These are phyloP conservation scores for Apiotrichum veenhuisii DNA, from an alignment of 1,284 basidiomycete genomes.

Conservation along the genomic window DNA sequence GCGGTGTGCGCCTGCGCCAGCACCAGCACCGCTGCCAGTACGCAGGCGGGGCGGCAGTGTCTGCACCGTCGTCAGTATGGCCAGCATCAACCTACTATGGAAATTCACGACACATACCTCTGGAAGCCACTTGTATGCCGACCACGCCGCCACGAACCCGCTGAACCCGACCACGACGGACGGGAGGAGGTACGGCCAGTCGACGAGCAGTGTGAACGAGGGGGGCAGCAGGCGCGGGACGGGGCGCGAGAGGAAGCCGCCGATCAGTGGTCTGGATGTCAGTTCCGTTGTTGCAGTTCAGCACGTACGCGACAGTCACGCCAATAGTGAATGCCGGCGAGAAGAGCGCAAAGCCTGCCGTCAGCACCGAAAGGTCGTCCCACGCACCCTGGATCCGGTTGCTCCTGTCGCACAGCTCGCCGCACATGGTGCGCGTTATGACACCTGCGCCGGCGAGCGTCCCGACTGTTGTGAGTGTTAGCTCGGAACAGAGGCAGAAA, in stretches of 20 bases:
- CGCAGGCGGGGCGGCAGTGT: too few species aligned
- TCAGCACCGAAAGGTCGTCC: neutral
- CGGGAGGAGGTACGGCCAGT: slow-evolving; percentile 40
- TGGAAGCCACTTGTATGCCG: slow-evolving; percentile 28
- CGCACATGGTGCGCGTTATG: slow-evolving; percentile 37
- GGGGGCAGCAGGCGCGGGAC: slow-evolving; percentile 29
- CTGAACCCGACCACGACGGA: slow-evolving; percentile 27
- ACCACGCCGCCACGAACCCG: slow-evolving; percentile 21
- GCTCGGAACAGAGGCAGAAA: too few species aligned
- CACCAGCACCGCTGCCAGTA: too few species aligned
- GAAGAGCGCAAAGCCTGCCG: slow-evolving; percentile 36
- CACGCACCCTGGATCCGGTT: slow-evolving; percentile 34
- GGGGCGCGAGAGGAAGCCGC: slow-evolving; percentile 38
- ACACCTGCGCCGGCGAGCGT: slow-evolving; percentile 39
- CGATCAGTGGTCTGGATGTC: slow-evolving; percentile 30
- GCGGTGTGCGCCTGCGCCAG: neutral
- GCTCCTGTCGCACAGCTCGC: slow-evolving; percentile 39
- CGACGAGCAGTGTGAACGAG: slow-evolving; percentile 25
- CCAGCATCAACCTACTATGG: slow-evolving; percentile 15
- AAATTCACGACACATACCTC: slow-evolving; percentile 24
- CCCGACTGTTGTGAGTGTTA: slow-evolving; percentile 22
- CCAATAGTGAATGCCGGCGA: slow-evolving; percentile 36
- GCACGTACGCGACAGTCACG: slow-evolving; percentile 33
- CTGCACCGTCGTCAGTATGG: too few species aligned
- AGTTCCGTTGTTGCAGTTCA: neutral